Evolutionary conservation across 2,329 filamentous ascomycete species (phyloP).

Genomic region (Hymenoscyphus infarciens): DNA sequence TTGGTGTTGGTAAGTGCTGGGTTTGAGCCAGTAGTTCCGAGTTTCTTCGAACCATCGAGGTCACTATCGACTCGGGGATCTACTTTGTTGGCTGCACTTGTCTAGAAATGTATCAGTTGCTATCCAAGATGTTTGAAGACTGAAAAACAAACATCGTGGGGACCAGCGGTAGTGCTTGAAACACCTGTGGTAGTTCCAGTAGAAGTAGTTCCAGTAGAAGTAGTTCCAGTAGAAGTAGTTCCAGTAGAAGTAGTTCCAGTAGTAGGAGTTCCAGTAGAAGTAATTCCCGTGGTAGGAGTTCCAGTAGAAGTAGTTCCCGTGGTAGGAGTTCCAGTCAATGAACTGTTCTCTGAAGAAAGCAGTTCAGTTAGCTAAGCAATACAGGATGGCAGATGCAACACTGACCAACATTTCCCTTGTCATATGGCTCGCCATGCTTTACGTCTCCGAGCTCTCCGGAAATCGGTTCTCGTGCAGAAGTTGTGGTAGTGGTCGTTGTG

Average conservation of each 20-base stretch:
- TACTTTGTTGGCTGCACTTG: conserved; percentile 40
- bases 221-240: not conserved
- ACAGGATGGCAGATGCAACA: not conserved
- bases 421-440: conserved; percentile 67
- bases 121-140: not conserved
- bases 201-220: not conserved
- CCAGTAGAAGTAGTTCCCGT: not conserved
- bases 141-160: not conserved
- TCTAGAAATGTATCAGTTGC: not conserved
- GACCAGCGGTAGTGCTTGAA: not conserved
- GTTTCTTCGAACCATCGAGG: conserved; percentile 23
- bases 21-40: not conserved
- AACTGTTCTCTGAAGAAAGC: not conserved
- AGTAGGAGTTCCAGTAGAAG: too few species aligned
- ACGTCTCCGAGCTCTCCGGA: conserved; percentile 68
- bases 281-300: not conserved
- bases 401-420: conserved; percentile 69
- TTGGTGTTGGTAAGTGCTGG: conserved; percentile 1
- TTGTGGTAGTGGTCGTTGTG: conserved; percentile 13
- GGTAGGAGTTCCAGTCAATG: too few species aligned
- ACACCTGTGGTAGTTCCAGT: not conserved
- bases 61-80: conserved; percentile 51
- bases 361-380: not conserved
- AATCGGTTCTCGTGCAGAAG: conserved; percentile 59
- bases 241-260: not conserved